Evolutionary conservation across 345 rosid species (phyloP).

Genomic region (Viola odorata): DNA sequence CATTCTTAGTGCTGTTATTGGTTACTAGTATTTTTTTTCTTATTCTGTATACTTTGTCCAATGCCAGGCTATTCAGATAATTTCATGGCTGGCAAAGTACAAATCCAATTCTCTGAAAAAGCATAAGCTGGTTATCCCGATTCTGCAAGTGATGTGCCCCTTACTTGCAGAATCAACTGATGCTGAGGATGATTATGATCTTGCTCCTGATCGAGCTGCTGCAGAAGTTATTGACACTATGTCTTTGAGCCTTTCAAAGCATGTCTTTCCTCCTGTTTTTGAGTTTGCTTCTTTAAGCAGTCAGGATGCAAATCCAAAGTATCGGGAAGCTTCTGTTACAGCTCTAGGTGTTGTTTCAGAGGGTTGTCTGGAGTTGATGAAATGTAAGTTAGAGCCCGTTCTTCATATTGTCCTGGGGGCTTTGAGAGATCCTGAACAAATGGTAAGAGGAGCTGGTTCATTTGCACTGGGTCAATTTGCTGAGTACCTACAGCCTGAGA

Average conservation of each 20-base stretch:
- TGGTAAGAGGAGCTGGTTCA: slow-evolving; percentile 99
- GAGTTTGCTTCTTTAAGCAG: slow-evolving; percentile 82
- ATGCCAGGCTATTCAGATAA: slow-evolving; percentile 90
- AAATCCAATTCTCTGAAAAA: slow-evolving; percentile 81
- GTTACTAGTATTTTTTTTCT: slow-evolving; percentile 5
- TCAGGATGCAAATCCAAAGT: slow-evolving; percentile 71
- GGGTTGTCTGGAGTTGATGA: slow-evolving; percentile 85
- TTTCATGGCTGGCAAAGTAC: slow-evolving; percentile 98
- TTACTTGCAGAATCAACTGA: slow-evolving; percentile 81
- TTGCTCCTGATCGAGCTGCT: slow-evolving; percentile 96
- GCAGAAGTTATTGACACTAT: slow-evolving; percentile 99
- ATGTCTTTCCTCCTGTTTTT: slow-evolving; percentile 64
- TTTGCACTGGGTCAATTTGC: slow-evolving; percentile 98
- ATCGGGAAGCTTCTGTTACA: slow-evolving; percentile 90
- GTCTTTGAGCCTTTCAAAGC: slow-evolving; percentile 89
- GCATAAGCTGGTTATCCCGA: slow-evolving; percentile 69
- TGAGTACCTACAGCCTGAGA: slow-evolving; percentile 98
- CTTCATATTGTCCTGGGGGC: slow-evolving; percentile 80
- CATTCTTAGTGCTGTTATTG: neutral
- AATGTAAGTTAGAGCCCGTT: slow-evolving; percentile 73
- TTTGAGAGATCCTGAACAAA: slow-evolving; percentile 83
- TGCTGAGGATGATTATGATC: slow-evolving; percentile 89
- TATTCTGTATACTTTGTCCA: slow-evolving; percentile 22
- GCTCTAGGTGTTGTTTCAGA: slow-evolving; percentile 93
- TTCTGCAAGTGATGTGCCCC: slow-evolving; percentile 96